Conservation (phyloP, 306 rosid genomes). For the Cajanus cajan region DNA sequence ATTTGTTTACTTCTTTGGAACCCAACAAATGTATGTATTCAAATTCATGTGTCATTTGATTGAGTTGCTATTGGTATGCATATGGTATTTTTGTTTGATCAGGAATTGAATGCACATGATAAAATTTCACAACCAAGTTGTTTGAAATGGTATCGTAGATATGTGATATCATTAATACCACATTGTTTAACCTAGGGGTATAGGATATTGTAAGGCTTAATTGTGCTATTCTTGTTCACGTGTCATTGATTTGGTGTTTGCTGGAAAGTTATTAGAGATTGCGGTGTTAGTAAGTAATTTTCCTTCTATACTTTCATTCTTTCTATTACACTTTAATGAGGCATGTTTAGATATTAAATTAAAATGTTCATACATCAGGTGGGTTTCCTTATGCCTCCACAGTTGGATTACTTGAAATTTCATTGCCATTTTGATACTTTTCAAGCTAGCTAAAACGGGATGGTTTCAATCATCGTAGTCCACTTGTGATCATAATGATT, state of each 20-base stretch:
- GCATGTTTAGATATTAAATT: not conserved
- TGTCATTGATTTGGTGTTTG: conserved; percentile 4
- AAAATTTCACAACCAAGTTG: conserved; percentile 9
- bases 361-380: not conserved
- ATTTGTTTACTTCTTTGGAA: conserved; percentile 85
- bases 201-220: not conserved
- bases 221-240: not conserved
- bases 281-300: not conserved
- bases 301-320: not conserved
- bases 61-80: not conserved
- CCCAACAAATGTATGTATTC: conserved; percentile 85
- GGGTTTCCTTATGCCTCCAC: not conserved
- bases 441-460: not conserved
- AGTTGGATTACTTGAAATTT: not conserved
- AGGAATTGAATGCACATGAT: not conserved
- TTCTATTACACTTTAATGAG: not conserved
- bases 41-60: conserved; percentile 2
- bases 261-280: not conserved
- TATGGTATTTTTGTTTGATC: not conserved
- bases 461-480: conserved; percentile 4
- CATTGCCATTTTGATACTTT: not conserved
- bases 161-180: not conserved
- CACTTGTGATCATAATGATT: not conserved
- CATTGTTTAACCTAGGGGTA: not conserved
- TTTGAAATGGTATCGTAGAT: not conserved